Evolutionary conservation across 257 asterid species (phyloP).

Genomic region (Solanum pinnatisectum): DNA sequence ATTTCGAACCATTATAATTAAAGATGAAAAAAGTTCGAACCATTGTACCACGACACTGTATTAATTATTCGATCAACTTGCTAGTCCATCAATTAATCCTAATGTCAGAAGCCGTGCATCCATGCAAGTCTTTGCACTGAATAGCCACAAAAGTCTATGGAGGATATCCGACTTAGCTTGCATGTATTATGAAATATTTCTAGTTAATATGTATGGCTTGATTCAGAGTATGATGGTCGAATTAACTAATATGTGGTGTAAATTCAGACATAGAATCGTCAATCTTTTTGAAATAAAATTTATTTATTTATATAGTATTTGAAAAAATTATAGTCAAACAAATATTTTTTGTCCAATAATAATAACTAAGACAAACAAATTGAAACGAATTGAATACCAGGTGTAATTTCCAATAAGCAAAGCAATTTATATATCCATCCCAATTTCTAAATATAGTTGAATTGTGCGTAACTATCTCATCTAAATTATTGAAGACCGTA

Average conservation of each 20-base stretch:
- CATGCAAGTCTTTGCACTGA: too few relatives aligned
- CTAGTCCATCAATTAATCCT: too few relatives aligned
- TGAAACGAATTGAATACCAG: not conserved
- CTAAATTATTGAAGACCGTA: fast-evolving
- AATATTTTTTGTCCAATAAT: not conserved
- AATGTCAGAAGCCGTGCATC: too few relatives aligned
- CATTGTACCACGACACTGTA: too few relatives aligned
- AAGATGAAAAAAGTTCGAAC: too few relatives aligned
- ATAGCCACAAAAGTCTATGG: too few relatives aligned
- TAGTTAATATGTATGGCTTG: not conserved
- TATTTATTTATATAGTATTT: not conserved
- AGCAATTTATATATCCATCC: not conserved
- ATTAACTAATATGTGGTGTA: not conserved
- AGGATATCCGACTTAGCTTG: too few relatives aligned
- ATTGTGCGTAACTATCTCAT: too few relatives aligned
- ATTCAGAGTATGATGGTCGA: not conserved
- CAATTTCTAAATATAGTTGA: too few relatives aligned
- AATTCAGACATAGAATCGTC: not conserved
- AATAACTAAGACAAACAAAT: not conserved
- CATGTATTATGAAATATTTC: not conserved
- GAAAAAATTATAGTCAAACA: not conserved
- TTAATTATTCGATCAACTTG: too few relatives aligned
- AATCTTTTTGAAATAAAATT: too few relatives aligned
- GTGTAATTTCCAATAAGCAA: not conserved
- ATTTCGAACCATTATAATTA: too few relatives aligned